Evolutionary conservation across 805 yeast species (phyloP), one percentile per base, ranked within the genome.

Genomic region (Brettanomyces custersianus): DNA sequence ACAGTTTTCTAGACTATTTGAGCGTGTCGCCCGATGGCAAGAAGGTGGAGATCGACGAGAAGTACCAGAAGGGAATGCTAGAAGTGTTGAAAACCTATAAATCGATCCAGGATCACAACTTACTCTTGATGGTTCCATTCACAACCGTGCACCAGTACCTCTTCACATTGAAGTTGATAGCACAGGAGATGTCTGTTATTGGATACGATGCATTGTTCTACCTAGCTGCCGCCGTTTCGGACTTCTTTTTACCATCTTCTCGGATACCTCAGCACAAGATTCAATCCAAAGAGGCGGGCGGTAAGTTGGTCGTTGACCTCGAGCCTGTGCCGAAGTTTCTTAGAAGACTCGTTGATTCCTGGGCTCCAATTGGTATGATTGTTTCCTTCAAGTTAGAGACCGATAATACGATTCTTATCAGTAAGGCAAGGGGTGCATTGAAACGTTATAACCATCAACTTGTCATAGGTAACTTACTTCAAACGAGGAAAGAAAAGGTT

Each of bases 321-420:
- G 96, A 90, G 54, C 97, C 95, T 4, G 98, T 92, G 4, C 98
- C 98, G 15, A 92, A 92, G 53, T 90, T 92, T 48, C 68, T 92
- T 49, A 74, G 85, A 44, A 67, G 95, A 38, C 63, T 92, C 41
- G 96, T 88, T 2, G 94, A 85, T 44, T 71, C 77, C 9, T 92
- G 98, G 98, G 95, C 95, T 0, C 95, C 94, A 2, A 74, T 78
- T 10, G 94, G 96, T 1, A 83, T 87, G 94, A 85, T 92, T 39
- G 82, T 90, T 1, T 83, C 95, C 13, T 92, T 92, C 63, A 92
- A 92, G 57, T 69, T 92, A 35, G 98, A 92, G 53, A 92, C 98
- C 0, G 98, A 92, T 55, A 54, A 60, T 38, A 46, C 63, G 7
- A 73, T 92, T 18, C 63, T 92, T 43, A 68, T 87, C 32, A 65